Evolutionary conservation across 371 early-diverging fungal species (phyloP).

Genomic region (Mucor racemosus): DNA sequence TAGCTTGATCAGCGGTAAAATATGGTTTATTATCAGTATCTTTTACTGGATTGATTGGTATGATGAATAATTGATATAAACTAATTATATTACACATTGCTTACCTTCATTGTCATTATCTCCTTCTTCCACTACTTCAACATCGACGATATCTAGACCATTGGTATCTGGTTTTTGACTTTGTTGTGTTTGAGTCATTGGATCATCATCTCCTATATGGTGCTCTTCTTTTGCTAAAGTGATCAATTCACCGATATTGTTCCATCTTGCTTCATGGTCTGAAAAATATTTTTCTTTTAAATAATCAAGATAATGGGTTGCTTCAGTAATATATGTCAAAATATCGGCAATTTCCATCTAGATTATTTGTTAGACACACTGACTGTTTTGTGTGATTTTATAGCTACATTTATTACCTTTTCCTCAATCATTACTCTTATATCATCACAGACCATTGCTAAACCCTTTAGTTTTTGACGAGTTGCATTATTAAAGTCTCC

Average conservation of each 20-base stretch:
- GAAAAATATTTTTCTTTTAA: conserved; percentile 22
- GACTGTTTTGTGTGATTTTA: too few species aligned
- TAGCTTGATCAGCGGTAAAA: not conserved
- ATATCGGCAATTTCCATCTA: conserved; percentile 26
- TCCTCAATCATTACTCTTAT: conserved; percentile 18
- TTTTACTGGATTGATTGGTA: not conserved
- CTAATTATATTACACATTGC: not conserved
- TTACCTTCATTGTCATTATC: not conserved
- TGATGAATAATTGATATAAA: not conserved
- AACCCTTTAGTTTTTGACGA: conserved; percentile 8
- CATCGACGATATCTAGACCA: not conserved
- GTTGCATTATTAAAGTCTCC: not conserved
- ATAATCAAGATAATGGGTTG: conserved; percentile 30
- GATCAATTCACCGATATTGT: conserved; percentile 45
- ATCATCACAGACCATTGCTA: conserved; percentile 14
- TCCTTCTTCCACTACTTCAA: not conserved
- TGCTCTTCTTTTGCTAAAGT: conserved; percentile 22
- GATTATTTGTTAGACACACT: too few species aligned
- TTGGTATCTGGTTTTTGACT: not conserved
- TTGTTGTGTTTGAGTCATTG: not conserved
- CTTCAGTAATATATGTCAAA: conserved; percentile 26
- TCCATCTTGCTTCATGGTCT: conserved; percentile 34
- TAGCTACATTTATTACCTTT: conserved; percentile 7
- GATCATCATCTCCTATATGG: not conserved
- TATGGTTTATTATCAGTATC: not conserved